Evolutionary conservation across 2,329 filamentous ascomycete species (phyloP).

Genomic region (Alternaria ventricosa): DNA sequence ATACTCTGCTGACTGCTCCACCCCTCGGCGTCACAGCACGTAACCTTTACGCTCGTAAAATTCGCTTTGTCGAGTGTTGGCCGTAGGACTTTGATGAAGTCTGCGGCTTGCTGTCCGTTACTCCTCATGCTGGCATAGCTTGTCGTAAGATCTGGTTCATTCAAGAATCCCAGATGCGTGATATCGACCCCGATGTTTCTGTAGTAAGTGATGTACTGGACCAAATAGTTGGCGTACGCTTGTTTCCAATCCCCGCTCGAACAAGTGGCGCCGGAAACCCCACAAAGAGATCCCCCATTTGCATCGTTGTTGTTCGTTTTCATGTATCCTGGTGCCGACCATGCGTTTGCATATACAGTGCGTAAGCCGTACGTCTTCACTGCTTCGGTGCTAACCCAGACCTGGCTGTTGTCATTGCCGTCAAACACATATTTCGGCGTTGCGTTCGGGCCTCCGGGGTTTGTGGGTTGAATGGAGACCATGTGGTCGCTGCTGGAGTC

Average conservation of each 20-base stretch:
- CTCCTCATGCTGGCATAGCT: slow-evolving; percentile 53
- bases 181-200: slow-evolving; percentile 49
- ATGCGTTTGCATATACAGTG: slow-evolving; percentile 58
- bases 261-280: slow-evolving; percentile 52
- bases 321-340: slow-evolving; percentile 61
- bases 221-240: slow-evolving; percentile 58
- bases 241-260: slow-evolving; percentile 56
- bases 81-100: slow-evolving; percentile 58
- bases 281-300: slow-evolving; percentile 57
- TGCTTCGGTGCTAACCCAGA: slow-evolving; percentile 61
- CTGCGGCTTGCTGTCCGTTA: slow-evolving; percentile 56
- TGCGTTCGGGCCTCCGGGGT: slow-evolving; percentile 32
- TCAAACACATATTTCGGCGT: slow-evolving; percentile 39
- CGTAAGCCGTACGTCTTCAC: slow-evolving; percentile 51
- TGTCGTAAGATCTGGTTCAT: slow-evolving; percentile 53
- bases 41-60: slow-evolving; percentile 47
- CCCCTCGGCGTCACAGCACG: slow-evolving; percentile 55
- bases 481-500: slow-evolving; percentile 51
- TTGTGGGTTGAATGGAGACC: slow-evolving; percentile 37
- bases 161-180: slow-evolving; percentile 54
- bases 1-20: slow-evolving; percentile 46
- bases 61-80: slow-evolving; percentile 48
- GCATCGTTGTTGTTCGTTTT: slow-evolving; percentile 57
- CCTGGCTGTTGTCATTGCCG: slow-evolving; percentile 52
- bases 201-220: slow-evolving; percentile 56